Evolutionary conservation across 2,329 filamentous ascomycete genomes (phyloP), one percentile per base, ranked within the genome.

Genomic region (Spiromastix sp.): DNA sequence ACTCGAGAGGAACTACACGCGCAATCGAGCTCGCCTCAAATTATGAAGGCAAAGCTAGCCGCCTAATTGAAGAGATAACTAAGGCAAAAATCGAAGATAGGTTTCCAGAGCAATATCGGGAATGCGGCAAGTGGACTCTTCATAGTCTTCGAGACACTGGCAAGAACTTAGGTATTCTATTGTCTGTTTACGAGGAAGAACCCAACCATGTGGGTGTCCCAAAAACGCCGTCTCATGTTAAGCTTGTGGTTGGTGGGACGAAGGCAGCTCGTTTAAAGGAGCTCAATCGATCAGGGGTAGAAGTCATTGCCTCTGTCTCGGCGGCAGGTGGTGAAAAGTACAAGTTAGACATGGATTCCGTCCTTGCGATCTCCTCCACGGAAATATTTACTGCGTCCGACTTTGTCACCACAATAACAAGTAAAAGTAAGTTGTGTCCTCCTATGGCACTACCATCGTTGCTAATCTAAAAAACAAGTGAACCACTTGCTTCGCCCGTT

Each of bases 41-140:
- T 5, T 89, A 89, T 48, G 83, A 93, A 52, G 79, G 78, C 17
- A 87, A 79, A 54, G 84, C 81, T 1, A 65, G 69, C 12, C 83
- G 80, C 41, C 79, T 85, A 59, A 77, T 77, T 18, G 89, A 96
- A 59, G 91, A 96, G 44, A 70, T 95, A 9, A 76, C 79, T 31
- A 93, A 89, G 60, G 86, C 87, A 6, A 77, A 80, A 44, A 77
- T 95, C 10, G 89, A 95, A 59, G 81, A 79, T 4, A 75, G 87
- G 8, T 94, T 93, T 50, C 66, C 82, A 1, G 86, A 94, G 54
- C 57, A 66, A n/a, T 85, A 94, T 61, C 76, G 87, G 39, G 85
- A 94, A 55, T 74, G 80, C 39, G 71, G 78, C 11, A 77, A 73
- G 47, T 95, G 85, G 86, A 82, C 82, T 20, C 71, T 93, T 20